A percentile compares a stretch with the other conserved stretches of the same genome.
These are phyloP conservation scores for Fusarium guadeloupense DNA, from an alignment of 2,329 filamentous ascomycete species.

Conservation along the genomic window DNA sequence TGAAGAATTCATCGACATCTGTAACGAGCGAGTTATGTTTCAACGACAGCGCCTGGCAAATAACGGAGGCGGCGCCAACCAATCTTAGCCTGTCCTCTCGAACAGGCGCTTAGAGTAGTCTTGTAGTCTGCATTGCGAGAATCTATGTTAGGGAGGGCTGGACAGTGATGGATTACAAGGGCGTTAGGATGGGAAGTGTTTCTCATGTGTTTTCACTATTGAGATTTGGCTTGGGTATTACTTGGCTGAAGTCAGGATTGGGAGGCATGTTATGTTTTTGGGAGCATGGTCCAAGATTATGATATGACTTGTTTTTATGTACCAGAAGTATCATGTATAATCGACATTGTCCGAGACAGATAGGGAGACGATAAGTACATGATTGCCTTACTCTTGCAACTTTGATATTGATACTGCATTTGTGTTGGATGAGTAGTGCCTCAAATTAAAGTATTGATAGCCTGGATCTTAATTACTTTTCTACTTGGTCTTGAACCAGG, in stretches of 20 bases:
- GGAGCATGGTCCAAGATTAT: conserved; percentile 37
- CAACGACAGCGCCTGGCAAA: conserved; percentile 63
- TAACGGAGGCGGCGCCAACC: conserved; percentile 41
- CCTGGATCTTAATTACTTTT: no score
- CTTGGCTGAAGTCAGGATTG: conserved; percentile 25
- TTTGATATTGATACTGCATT: not conserved
- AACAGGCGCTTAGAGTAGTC: conserved; percentile 28
- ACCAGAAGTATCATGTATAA: conserved; percentile 1
- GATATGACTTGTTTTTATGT: conserved; percentile 26
- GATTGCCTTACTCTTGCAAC: not conserved
- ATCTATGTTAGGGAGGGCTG: conserved; percentile 15
- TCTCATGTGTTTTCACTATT: conserved; percentile 12
- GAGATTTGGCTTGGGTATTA: conserved; percentile 24
- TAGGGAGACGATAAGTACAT: conserved; percentile 5
- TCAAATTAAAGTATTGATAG: no score
- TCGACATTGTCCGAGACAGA: not conserved
- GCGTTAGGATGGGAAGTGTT: conserved; percentile 32
- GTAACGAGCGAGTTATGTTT: conserved; percentile 72
- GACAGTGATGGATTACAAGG: conserved; percentile 25
- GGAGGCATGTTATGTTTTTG: conserved; percentile 34
- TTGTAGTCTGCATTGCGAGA: conserved; percentile 27
- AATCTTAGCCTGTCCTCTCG: conserved; percentile 33
- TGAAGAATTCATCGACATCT: conserved; percentile 76
- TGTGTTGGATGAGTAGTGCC: not conserved
- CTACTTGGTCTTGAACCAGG: not conserved